Conservation (phyloP, 257 asterid genomes). For the Nicotiana attenuata region DNA sequence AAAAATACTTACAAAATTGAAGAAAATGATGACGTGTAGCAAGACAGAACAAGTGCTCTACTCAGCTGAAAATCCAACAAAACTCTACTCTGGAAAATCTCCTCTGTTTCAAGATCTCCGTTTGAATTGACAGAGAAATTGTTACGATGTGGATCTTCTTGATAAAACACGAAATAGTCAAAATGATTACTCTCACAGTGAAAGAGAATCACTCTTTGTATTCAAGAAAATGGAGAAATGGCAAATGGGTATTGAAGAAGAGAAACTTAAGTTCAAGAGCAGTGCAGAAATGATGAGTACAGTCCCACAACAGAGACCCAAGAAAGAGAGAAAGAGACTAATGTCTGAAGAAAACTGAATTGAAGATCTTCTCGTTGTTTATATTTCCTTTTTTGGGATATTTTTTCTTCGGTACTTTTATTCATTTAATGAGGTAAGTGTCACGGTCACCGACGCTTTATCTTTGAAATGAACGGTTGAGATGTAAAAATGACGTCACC, state of each 20-base stretch:
- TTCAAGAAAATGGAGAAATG: neutral
- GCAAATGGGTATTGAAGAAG: neutral
- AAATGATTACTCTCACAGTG: neutral
- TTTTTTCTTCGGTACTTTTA: neutral
- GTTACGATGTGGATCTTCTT: neutral
- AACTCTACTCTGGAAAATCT: neutral
- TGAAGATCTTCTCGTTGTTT: neutral
- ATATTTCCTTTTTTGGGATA: neutral
- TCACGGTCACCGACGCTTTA: conserved; percentile 4
- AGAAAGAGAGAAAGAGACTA: neutral
- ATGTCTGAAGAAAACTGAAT: neutral
- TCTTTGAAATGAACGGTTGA: neutral
- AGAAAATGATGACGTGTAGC: neutral
- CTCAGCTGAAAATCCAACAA: neutral
- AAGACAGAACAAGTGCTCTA: neutral
- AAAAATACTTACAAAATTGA: neutral
- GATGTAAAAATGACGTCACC: neutral
- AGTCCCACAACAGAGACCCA: neutral
- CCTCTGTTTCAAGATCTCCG: neutral
- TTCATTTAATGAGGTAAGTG: neutral
- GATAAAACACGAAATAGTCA: neutral
- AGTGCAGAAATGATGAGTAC: neutral
- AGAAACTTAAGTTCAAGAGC: neutral
- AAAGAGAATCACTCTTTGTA: neutral
- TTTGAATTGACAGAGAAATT: neutral